These are phyloP conservation scores for Penicillium sp. DNA, from an alignment of 2,329 filamentous ascomycete genomes.

Conservation along the genomic window DNA sequence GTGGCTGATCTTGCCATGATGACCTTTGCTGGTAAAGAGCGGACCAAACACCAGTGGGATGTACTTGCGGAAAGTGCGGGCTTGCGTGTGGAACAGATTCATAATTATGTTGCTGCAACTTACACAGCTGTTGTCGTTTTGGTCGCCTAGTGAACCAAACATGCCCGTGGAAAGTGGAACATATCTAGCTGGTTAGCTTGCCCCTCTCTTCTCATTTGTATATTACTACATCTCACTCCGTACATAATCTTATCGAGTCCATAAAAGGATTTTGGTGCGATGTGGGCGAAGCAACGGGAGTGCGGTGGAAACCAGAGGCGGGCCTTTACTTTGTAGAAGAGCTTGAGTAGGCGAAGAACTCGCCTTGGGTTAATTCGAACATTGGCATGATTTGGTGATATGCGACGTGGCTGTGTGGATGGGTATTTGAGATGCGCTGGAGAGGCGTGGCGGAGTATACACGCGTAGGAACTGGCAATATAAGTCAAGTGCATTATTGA, in stretches of 20 bases:
- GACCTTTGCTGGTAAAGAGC: slow-evolving; percentile 19
- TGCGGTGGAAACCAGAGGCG: slow-evolving; percentile 10
- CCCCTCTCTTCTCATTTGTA: not conserved
- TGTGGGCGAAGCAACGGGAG: slow-evolving; percentile 5
- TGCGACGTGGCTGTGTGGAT: not conserved
- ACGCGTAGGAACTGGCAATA: not conserved
- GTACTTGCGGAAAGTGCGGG: not conserved
- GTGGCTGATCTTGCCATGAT: slow-evolving; percentile 24
- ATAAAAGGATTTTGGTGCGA: slow-evolving; percentile 5
- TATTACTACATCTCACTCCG: too few relatives aligned
- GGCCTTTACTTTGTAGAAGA: slow-evolving; percentile 9
- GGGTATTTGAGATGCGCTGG: not conserved
- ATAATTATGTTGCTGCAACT: slow-evolving; percentile 16
- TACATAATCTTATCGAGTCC: too few relatives aligned
- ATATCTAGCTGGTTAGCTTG: not conserved
- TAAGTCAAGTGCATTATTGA: not conserved
- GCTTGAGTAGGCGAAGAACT: not conserved
- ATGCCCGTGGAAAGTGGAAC: not conserved
- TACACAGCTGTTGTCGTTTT: slow-evolving; percentile 20
- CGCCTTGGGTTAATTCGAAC: not conserved
- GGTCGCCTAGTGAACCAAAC: slow-evolving; percentile 3
- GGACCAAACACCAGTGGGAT: slow-evolving; percentile 15
- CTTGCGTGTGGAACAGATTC: slow-evolving; percentile 18
- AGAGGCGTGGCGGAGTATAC: too few relatives aligned
- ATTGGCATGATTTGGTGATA: slow-evolving; percentile 1